A percentile compares a stretch with the other conserved stretches of the same genome.
These are phyloP conservation scores for Mucor indicus DNA, from an alignment of 371 early-diverging fungal species.

Conservation along the genomic window DNA sequence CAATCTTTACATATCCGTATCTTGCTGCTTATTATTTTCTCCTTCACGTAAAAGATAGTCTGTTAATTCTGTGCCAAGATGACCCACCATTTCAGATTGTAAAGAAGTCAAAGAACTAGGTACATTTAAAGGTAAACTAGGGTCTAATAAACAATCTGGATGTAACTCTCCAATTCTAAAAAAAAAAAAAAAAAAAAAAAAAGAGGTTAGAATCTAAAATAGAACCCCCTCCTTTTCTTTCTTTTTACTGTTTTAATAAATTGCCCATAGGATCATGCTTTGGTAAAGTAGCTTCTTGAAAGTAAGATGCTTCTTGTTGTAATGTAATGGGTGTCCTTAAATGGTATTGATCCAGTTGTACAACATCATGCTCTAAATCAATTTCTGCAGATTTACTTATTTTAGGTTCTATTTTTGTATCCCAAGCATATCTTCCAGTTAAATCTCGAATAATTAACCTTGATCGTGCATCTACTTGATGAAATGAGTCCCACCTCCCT, in stretches of 20 bases:
- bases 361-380: not conserved
- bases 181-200: too few relatives aligned
- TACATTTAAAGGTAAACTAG: slow-evolving; percentile 47
- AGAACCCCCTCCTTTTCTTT: too few relatives aligned
- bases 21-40: slow-evolving; percentile 31
- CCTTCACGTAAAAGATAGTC: slow-evolving; percentile 58
- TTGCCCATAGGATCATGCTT: slow-evolving; percentile 11
- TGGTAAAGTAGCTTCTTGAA: too few relatives aligned
- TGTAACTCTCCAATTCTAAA: slow-evolving; percentile 55
- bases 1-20: slow-evolving; percentile 33
- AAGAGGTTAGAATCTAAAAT: too few relatives aligned
- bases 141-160: slow-evolving; percentile 62
- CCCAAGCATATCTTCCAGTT: slow-evolving; percentile 83
- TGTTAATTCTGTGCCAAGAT: slow-evolving; percentile 40
- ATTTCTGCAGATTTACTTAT: not conserved
- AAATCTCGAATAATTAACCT: slow-evolving; percentile 72
- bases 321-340: too few relatives aligned
- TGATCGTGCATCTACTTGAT: slow-evolving; percentile 18
- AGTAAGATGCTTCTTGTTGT: too few relatives aligned
- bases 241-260: slow-evolving; percentile 19
- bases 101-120: slow-evolving; percentile 32
- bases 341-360: too few relatives aligned
- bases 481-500: not conserved
- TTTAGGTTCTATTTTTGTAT: slow-evolving; percentile 53
- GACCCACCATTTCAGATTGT: slow-evolving; percentile 35